phyloP scores from a whole-genome alignment of 2,329 filamentous ascomycete genomes.

The Aspergillus uvarum region DNA sequence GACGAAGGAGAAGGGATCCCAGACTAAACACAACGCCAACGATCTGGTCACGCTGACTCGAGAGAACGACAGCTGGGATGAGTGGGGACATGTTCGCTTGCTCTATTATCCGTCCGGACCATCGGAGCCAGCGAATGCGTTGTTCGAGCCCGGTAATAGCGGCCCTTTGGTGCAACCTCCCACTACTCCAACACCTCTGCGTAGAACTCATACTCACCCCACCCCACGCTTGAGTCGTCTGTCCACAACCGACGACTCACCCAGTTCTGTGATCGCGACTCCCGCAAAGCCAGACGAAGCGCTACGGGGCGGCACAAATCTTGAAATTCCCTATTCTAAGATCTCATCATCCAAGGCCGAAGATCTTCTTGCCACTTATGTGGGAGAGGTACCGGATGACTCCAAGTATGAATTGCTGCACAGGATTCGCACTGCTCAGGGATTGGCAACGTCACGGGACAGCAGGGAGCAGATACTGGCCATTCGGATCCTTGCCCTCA shows the following conservation, averaged over 20 bases:
- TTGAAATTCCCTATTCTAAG: constrained; percentile 62
- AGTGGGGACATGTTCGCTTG: constrained; percentile 78
- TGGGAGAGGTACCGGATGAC: constrained; percentile 67
- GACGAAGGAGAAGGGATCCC: constrained; percentile 68
- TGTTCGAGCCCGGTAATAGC: constrained; percentile 29
- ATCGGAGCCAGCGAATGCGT: constrained; percentile 34
- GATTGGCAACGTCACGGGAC: constrained; percentile 64
- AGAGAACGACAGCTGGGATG: constrained; percentile 60
- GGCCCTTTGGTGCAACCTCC: constrained; percentile 52
- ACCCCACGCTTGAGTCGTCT: constrained; percentile 54
- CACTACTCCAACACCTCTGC: constrained; percentile 71
- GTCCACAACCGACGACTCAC: constrained; percentile 48
- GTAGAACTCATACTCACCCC: constrained; percentile 63
- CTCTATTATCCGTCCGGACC: constrained; percentile 66
- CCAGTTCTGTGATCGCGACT: constrained; percentile 49
- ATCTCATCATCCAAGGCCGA: constrained; percentile 42
- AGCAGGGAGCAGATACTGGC: constrained; percentile 74
- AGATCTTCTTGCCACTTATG: constrained; percentile 40
- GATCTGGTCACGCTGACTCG: constrained; percentile 76
- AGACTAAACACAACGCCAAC: constrained; percentile 67
- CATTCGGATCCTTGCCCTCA: constrained; percentile 79
- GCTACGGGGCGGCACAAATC: constrained; percentile 49
- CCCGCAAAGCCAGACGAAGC: constrained; percentile 39
- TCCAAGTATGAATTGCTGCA: constrained; percentile 82
- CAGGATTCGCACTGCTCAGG: constrained; percentile 78